Conservation (phyloP, 2,329 filamentous ascomycete species). For the Penicillium sp. region DNA sequence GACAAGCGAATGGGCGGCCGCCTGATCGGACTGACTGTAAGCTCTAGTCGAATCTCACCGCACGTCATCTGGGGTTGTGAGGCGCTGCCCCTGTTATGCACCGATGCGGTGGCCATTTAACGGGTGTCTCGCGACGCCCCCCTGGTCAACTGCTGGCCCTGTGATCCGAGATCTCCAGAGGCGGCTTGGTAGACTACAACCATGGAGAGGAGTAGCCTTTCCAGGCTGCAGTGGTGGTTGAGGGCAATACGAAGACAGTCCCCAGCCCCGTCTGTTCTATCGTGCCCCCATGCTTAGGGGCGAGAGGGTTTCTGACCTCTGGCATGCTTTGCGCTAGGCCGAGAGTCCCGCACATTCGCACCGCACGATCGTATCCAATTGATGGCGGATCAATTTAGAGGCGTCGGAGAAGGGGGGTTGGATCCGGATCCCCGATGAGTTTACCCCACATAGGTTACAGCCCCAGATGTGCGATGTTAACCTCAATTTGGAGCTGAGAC, state of each 20-base stretch:
- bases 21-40: conserved; percentile 16
- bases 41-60: conserved; percentile 12
- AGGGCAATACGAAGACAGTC: not conserved
- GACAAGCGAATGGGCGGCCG: conserved; percentile 13
- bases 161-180: conserved; percentile 4
- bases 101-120: not conserved
- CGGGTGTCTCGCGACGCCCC: not conserved
- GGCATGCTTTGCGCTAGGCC: conserved; percentile 5
- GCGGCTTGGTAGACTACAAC: not conserved
- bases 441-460: conserved; percentile 2
- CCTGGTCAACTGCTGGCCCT: not conserved
- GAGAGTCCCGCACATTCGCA: conserved; percentile 5
- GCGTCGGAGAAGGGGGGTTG: not conserved
- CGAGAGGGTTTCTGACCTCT: not conserved
- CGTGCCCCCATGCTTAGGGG: not conserved
- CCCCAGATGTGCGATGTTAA: conserved; percentile 9
- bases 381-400: conserved; percentile 3
- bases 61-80: conserved; percentile 16
- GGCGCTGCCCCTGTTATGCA: conserved; percentile 10
- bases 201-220: not conserved
- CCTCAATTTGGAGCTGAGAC: conserved; percentile 9
- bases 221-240: not conserved
- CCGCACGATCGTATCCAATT: conserved; percentile 7
- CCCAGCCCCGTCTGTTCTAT: not conserved
- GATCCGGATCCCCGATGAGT: not conserved